These are phyloP conservation scores for Hypoxylon crocopeplum DNA, from an alignment of 495 filamentous ascomycete species.

Conservation along the genomic window DNA sequence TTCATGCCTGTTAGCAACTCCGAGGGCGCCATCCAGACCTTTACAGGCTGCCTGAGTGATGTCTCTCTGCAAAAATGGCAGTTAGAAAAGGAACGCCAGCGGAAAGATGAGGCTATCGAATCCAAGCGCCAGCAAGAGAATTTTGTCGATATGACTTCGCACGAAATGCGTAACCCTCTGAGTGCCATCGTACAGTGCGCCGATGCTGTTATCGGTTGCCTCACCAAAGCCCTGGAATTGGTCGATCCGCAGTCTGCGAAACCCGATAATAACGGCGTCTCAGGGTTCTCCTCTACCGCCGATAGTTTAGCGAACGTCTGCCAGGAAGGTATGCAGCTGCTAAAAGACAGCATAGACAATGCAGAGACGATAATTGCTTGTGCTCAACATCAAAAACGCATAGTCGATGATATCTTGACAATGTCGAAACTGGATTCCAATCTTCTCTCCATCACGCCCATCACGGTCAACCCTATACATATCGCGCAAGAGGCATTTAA, in stretches of 20 bases:
- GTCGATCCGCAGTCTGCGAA: constrained; percentile 8
- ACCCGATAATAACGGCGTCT: neutral
- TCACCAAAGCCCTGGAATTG: constrained; percentile 48
- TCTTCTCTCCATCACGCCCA: constrained; percentile 76
- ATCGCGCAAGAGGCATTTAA: constrained; percentile 73
- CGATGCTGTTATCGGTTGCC: constrained; percentile 70
- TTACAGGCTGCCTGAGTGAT: constrained; percentile 69
- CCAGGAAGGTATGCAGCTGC: constrained; percentile 42
- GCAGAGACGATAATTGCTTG: constrained; percentile 85
- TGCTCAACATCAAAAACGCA: constrained; percentile 79
- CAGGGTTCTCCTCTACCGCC: neutral
- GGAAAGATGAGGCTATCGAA: constrained; percentile 67
- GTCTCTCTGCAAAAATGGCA: constrained; percentile 66
- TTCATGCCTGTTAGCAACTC: constrained; percentile 70
- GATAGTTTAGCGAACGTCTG: constrained; percentile 5
- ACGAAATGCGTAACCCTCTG: constrained; percentile 86
- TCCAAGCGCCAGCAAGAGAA: constrained; percentile 76
- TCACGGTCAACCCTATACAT: constrained; percentile 71
- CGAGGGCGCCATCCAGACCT: constrained; percentile 65
- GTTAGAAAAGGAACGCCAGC: constrained; percentile 66
- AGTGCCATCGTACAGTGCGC: constrained; percentile 82
- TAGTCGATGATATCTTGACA: constrained; percentile 82
- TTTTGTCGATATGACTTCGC: constrained; percentile 87
- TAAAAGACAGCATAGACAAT: constrained; percentile 73
- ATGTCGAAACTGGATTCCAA: constrained; percentile 87